A percentile compares a stretch with the other conserved stretches of the same genome.
Conservation (phyloP, 2,329 filamentous ascomycete genomes). For the Stagonosporopsis rhizophila region DNA sequence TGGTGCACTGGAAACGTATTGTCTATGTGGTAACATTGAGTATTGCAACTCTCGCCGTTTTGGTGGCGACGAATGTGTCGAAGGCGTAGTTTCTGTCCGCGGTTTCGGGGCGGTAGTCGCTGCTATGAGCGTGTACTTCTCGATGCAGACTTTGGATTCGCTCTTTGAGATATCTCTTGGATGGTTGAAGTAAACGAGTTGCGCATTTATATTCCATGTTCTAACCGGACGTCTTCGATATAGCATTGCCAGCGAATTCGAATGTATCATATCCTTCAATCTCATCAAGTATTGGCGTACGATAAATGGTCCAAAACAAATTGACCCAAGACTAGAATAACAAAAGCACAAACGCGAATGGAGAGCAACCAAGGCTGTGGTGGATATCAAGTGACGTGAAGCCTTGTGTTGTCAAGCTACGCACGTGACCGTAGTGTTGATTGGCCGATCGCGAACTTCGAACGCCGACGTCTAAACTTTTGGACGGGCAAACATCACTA, state of each 20-base stretch:
- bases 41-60: background rate
- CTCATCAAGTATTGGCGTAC: too few relatives aligned
- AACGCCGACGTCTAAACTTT: slow-evolving; percentile 4
- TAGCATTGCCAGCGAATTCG: too few relatives aligned
- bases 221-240: too few relatives aligned
- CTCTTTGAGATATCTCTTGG: too few relatives aligned
- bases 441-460: background rate
- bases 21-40: background rate
- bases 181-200: too few relatives aligned
- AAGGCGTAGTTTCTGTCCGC: background rate
- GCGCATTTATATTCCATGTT: too few relatives aligned
- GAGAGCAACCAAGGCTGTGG: too few relatives aligned
- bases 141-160: background rate
- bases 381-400: too few relatives aligned
- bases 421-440: background rate
- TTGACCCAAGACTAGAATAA: too few relatives aligned
- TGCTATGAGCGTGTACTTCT: background rate
- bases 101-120: background rate
- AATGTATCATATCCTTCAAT: too few relatives aligned
- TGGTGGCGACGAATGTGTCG: background rate
- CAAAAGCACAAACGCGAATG: too few relatives aligned
- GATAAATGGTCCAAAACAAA: too few relatives aligned
- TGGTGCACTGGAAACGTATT: background rate
- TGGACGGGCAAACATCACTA: slow-evolving; percentile 12
- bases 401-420: background rate